phyloP scores from a whole-genome alignment of 2,329 filamentous ascomycete genomes.

The Paraphaeosphaeria minitans region DNA sequence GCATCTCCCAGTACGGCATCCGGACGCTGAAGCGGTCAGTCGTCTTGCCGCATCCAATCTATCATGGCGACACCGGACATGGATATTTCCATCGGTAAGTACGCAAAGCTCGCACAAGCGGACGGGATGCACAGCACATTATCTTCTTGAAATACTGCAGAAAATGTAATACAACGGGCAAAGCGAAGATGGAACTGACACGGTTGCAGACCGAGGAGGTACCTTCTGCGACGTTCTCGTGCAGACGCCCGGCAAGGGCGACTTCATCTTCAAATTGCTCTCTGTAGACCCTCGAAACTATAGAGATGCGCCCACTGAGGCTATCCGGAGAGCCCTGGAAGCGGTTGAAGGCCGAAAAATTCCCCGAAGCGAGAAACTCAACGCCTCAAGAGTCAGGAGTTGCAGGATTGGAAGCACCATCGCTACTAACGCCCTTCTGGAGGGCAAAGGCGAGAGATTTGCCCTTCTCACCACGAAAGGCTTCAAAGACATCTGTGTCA shows the following conservation, averaged over 20 bases:
- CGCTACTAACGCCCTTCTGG: constrained; percentile 38
- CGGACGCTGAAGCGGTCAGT: not conserved
- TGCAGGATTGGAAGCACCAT: constrained; percentile 39
- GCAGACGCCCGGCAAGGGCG: constrained; percentile 26
- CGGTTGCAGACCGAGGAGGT: constrained; percentile 21
- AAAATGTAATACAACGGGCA: not conserved
- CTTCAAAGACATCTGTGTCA: constrained; percentile 36
- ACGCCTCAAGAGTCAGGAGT: constrained; percentile 15
- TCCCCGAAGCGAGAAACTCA: constrained; percentile 7
- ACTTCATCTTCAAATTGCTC: constrained; percentile 37
- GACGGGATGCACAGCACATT: not conserved
- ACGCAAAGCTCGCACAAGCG: not conserved
- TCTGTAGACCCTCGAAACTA: constrained; percentile 38
- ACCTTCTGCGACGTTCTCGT: constrained; percentile 30
- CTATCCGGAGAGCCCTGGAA: constrained; percentile 32
- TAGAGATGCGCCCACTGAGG: constrained; percentile 37
- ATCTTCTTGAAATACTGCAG: not conserved
- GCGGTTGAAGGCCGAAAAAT: constrained; percentile 20
- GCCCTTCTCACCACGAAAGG: constrained; percentile 36
- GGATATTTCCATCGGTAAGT: not conserved
- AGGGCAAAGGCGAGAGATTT: constrained; percentile 36
- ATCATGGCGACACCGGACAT: not conserved
- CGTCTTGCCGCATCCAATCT: not conserved
- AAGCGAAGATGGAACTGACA: not conserved
- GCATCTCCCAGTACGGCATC: not conserved